These are phyloP conservation scores for Quercus engelmannii DNA, from an alignment of 306 rosid species.

Conservation along the genomic window DNA sequence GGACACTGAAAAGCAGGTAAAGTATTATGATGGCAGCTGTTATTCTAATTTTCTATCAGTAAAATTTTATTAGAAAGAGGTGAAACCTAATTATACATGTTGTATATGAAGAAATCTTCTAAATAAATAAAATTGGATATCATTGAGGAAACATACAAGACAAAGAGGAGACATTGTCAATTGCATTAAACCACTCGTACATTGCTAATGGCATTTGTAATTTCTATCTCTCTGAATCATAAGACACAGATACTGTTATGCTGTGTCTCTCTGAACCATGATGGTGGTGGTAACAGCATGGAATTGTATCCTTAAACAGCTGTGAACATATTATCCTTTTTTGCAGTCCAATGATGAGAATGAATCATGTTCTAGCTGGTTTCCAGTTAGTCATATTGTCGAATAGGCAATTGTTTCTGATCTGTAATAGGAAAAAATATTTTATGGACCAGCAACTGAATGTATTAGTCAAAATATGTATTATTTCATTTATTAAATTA, in stretches of 20 bases:
- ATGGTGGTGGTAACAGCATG: not conserved
- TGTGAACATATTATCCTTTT: not conserved
- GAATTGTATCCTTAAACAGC: not conserved
- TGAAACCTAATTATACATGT: no score
- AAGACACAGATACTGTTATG: not conserved
- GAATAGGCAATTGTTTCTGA: not conserved
- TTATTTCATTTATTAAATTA: not conserved
- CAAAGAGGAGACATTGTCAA: no score
- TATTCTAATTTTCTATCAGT: not conserved
- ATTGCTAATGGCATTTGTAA: no score
- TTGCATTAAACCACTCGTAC: no score
- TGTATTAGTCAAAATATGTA: not conserved
- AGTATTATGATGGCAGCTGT: not conserved
- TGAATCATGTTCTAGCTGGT: not conserved
- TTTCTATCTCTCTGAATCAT: not conserved
- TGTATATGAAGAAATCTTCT: no score
- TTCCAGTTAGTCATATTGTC: not conserved
- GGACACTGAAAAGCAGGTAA: conserved; percentile 96
- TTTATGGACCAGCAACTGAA: not conserved
- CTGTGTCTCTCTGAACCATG: no score
- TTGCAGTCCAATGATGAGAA: not conserved
- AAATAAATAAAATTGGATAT: no score
- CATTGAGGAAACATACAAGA: no score
- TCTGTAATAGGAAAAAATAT: not conserved
- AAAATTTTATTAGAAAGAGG: no score